Conservation (phyloP, 306 rosid species). For the Dryas alaskensis region DNA sequence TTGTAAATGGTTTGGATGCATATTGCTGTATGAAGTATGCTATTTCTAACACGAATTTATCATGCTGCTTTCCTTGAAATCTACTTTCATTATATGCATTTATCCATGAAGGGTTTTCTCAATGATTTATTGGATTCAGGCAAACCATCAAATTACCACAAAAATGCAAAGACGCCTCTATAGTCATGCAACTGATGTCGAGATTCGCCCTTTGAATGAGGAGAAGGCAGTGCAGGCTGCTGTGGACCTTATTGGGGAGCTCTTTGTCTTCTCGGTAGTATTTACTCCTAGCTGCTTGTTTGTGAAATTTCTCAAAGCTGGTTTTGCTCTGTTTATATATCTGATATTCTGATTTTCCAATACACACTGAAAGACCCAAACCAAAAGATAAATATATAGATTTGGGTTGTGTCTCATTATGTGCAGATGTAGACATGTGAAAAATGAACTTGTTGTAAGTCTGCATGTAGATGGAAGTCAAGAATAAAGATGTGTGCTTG, state of each 20-base stretch:
- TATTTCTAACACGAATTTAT: background rate
- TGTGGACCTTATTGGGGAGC: constrained; percentile 86
- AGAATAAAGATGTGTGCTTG: background rate
- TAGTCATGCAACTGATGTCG: constrained; percentile 77
- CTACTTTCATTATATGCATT: background rate
- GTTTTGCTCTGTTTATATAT: background rate
- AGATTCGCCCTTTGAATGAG: constrained; percentile 86
- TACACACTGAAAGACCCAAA: background rate
- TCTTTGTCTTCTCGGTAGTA: constrained; percentile 77
- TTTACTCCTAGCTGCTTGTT: constrained; percentile 4
- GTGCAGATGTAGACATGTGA: background rate
- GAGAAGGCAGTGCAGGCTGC: constrained; percentile 92
- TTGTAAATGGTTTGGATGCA: background rate
- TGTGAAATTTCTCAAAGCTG: constrained; percentile 6
- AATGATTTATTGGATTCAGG: constrained; percentile 41
- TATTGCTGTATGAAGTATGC: background rate
- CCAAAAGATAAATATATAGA: background rate
- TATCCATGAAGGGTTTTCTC: background rate
- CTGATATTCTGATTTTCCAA: background rate
- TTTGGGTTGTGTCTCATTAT: background rate
- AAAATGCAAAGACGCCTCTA: constrained; percentile 82
- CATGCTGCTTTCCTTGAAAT: background rate
- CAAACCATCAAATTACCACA: constrained; percentile 69
- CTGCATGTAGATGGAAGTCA: background rate
- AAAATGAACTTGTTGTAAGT: background rate